phyloP scores from a whole-genome alignment of 176 grass and related monocot species.

The Bromus sterilis region DNA sequence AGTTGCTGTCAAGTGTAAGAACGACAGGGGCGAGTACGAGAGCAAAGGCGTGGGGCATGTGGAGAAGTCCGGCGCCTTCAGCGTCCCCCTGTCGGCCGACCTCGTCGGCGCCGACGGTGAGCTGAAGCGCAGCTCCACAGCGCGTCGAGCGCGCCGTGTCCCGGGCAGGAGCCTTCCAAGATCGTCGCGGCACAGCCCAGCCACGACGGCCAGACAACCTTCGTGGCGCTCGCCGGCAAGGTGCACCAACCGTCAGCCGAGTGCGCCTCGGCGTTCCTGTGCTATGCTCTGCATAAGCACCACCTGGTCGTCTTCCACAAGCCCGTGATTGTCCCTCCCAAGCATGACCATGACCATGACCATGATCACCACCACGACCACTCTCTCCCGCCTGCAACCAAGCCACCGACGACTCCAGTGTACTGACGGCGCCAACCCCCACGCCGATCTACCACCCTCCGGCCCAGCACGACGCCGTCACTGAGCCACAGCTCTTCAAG shows the following conservation, averaged over 20 bases:
- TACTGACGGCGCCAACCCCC: not conserved
- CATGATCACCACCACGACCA: not conserved
- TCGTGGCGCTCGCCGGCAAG: slow-evolving; percentile 29
- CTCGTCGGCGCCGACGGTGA: slow-evolving; percentile 18
- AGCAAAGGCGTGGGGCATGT: slow-evolving; percentile 24
- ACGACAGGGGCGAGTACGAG: slow-evolving; percentile 28
- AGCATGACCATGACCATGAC: not conserved
- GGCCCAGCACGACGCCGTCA: not conserved
- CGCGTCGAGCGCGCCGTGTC: slow-evolving; percentile 29
- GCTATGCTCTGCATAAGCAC: slow-evolving; percentile 24
- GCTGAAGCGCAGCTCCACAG: slow-evolving; percentile 42
- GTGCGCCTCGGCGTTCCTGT: slow-evolving; percentile 38
- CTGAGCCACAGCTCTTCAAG: slow-evolving; percentile 8
- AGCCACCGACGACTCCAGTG: not conserved
- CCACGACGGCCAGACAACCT: slow-evolving; percentile 8
- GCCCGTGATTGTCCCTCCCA: not conserved
- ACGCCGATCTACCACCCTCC: slow-evolving; percentile 21
- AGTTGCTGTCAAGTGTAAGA: slow-evolving; percentile 49
- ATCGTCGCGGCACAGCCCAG: slow-evolving; percentile 22
- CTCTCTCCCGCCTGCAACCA: not conserved
- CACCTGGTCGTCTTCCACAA: not conserved
- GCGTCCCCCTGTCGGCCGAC: slow-evolving; percentile 12
- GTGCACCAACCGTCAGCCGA: slow-evolving; percentile 25
- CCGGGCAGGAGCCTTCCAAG: slow-evolving; percentile 35
- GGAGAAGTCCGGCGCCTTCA: slow-evolving; percentile 33